Base-by-base conservation (phyloP, 129 eudicot species). In the Deinandra increscens region DNA sequence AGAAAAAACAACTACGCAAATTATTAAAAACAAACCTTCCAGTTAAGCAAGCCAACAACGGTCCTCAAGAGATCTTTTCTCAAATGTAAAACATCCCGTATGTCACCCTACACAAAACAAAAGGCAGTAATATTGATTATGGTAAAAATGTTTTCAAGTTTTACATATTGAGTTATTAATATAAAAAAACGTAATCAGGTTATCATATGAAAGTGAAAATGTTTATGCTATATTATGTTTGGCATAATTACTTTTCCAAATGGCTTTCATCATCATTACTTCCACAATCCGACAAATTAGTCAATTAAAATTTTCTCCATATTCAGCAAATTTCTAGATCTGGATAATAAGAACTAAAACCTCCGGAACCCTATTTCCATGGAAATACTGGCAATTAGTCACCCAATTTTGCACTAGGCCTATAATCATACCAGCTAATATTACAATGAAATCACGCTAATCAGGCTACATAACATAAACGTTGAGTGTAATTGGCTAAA, bases 61-160 rank as follows among this genome's bases (percentile, higher is more conserved):
- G 88, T 81, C 76, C 88, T 86, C 66, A 94, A 69, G 41, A 89
- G 84, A 76, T 81, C 85, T 59, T 87, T 87, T 78, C 99, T 87
- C 66, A 87, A 78, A 78, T 85, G 83, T 68, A 87, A 82, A 68
- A 72, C 78, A 63, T 93, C 95, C 59, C 85, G 83, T 66, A 84
- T 74, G 70, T 89, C 95, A 75, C 90, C 97, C 98, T 93, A 51
- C 73, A 80, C 23, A 78, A 22, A 45, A 54, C 65, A 80, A 58
- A 61, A 54, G 36, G 34, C 50, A 34, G 49, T 31, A 50, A 64
- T 55, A 58, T 23, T 44, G 19, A 20, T 17, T 3, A 23, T 55
- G 54, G 37, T 38, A 85, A 22, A 22, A 55, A 41, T 20, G 43
- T 34, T 64, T 2, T 39, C 49, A 48, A 36, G 56, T 7, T 49